A percentile compares a stretch with the other conserved stretches of the same genome.
Evolutionary conservation across 2,329 filamentous ascomycete genomes (phyloP).

Genomic region (Didymella glomerata): DNA sequence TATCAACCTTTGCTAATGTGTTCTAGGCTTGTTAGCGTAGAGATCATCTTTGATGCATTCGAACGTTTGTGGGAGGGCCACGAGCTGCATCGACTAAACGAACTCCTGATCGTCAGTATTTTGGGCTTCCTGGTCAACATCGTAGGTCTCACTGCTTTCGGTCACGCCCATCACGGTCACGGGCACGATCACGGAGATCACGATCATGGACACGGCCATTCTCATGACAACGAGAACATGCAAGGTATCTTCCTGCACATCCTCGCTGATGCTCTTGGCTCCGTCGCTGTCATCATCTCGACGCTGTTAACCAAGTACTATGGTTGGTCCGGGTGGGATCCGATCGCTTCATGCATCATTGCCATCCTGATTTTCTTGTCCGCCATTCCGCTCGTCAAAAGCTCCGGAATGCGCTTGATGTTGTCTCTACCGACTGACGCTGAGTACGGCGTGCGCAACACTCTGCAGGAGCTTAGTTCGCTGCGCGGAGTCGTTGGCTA

Average conservation of each 20-base stretch:
- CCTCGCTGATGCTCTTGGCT: constrained; percentile 91
- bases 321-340: constrained; percentile 94
- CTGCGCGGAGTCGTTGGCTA: constrained; percentile 87
- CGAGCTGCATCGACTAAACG: constrained; percentile 82
- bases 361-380: constrained; percentile 93
- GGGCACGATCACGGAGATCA: constrained; percentile 58
- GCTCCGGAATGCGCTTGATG: constrained; percentile 82
- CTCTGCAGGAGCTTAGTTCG: constrained; percentile 81
- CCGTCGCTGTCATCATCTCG: constrained; percentile 91
- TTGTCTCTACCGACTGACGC: constrained; percentile 83
- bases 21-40: constrained; percentile 83
- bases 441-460: constrained; percentile 88
- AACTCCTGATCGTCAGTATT: constrained; percentile 87
- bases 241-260: constrained; percentile 96
- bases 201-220: constrained; percentile 53
- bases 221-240: constrained; percentile 97
- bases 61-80: constrained; percentile 85
- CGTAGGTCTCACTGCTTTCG: constrained; percentile 88
- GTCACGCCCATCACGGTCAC: constrained; percentile 64
- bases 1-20: constrained; percentile 18
- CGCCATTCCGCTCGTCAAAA: constrained; percentile 84
- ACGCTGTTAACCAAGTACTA: constrained; percentile 87
- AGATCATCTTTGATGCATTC: constrained; percentile 94
- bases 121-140: constrained; percentile 89
- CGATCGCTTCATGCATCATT: constrained; percentile 91